Conservation (phyloP, 2,329 filamentous ascomycete genomes). For the Zymoseptoria crescenta region DNA sequence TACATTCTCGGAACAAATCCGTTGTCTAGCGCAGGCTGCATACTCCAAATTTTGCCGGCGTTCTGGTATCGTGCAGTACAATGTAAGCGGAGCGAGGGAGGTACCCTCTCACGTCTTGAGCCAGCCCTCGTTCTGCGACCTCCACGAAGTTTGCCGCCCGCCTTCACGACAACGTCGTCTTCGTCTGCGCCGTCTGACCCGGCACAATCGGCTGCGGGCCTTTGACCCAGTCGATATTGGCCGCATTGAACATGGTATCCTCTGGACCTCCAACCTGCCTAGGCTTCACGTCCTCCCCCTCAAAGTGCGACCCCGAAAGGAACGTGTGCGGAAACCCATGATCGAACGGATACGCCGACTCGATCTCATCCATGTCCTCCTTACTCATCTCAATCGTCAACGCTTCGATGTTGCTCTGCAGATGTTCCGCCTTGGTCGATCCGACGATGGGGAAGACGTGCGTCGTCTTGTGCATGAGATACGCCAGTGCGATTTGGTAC, state of each 20-base stretch:
- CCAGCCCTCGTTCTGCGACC: no score
- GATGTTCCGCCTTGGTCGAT: slow-evolving; percentile 59
- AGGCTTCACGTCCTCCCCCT: not conserved
- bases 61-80: no score
- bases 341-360: slow-evolving; percentile 54
- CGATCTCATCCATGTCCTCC: slow-evolving; percentile 60
- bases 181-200: not conserved
- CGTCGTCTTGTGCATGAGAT: slow-evolving; percentile 57
- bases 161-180: not conserved
- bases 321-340: slow-evolving; percentile 60
- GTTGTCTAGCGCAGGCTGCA: no score
- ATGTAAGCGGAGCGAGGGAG: no score
- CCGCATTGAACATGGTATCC: slow-evolving; percentile 29
- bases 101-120: no score
- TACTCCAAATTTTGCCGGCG: no score
- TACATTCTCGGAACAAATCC: no score
- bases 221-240: slow-evolving; percentile 10
- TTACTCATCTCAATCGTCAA: slow-evolving; percentile 51
- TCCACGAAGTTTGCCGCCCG: no score
- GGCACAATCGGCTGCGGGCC: slow-evolving; percentile 10
- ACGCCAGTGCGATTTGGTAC: slow-evolving; percentile 49
- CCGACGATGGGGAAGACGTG: slow-evolving; percentile 69
- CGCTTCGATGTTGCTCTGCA: slow-evolving; percentile 62
- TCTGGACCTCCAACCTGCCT: slow-evolving; percentile 24
- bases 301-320: slow-evolving; percentile 27